These are phyloP conservation scores for Xylariaceae sp. DNA, from an alignment of 2,329 filamentous ascomycete species.

Conservation along the genomic window DNA sequence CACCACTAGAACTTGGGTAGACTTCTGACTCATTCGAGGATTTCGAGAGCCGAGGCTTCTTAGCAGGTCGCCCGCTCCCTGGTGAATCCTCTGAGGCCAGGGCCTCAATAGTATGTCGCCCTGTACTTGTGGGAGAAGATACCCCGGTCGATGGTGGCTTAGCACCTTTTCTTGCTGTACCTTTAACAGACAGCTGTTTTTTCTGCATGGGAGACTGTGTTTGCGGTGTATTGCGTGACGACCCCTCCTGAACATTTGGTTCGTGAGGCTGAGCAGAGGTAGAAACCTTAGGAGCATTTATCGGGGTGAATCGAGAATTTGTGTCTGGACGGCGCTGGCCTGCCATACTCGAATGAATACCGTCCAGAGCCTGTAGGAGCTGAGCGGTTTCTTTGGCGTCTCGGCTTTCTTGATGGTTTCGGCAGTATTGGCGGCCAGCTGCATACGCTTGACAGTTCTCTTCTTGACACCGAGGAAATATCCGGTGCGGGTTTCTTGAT, in stretches of 20 bases:
- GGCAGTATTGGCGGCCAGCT: slow-evolving; percentile 11
- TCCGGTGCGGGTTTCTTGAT: slow-evolving; percentile 1
- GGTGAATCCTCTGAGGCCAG: slow-evolving; percentile 6
- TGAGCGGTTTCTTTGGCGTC: background rate
- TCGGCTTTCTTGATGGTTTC: slow-evolving; percentile 5
- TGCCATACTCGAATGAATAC: too few relatives aligned
- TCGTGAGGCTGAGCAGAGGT: background rate
- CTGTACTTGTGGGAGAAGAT: slow-evolving; percentile 1
- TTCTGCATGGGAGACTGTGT: slow-evolving; percentile 4
- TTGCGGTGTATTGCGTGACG: background rate
- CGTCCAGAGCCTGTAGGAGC: too few relatives aligned
- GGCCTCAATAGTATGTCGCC: slow-evolving; percentile 9
- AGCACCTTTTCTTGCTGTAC: slow-evolving; percentile 23
- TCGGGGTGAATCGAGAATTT: background rate
- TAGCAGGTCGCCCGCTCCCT: slow-evolving; percentile 14
- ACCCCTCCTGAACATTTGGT: background rate
- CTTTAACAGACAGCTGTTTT: slow-evolving; percentile 22
- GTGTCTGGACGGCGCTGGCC: too few relatives aligned
- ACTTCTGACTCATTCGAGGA: slow-evolving; percentile 10
- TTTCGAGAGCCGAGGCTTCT: slow-evolving; percentile 17
- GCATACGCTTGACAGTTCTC: slow-evolving; percentile 19
- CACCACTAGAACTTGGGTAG: slow-evolving; percentile 5
- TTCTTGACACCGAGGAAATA: slow-evolving; percentile 16
- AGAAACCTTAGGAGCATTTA: background rate
- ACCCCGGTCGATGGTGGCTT: slow-evolving; percentile 9